Evolutionary conservation across 257 asterid genomes (phyloP).

Genomic region (Solanum ossicruentum): DNA sequence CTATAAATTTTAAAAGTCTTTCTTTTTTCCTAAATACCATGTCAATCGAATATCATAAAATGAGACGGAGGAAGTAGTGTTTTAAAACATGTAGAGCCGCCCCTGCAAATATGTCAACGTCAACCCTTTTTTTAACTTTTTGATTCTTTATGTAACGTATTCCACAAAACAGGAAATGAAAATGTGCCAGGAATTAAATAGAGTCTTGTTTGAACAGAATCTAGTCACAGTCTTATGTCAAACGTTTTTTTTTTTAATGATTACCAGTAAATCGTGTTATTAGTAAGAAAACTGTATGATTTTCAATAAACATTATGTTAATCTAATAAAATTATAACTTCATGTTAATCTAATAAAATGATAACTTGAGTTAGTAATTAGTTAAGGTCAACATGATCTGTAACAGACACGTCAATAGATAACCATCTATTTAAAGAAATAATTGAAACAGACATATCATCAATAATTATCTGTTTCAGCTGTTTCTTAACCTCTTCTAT

Average conservation of each 20-base stretch:
- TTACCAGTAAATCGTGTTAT: neutral
- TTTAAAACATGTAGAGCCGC: too few species aligned
- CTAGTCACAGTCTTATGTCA: neutral
- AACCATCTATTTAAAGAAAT: too few species aligned
- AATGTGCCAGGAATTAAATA: neutral
- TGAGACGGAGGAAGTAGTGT: rapidly evolving
- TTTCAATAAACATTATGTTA: neutral
- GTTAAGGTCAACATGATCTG: neutral
- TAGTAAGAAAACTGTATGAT: neutral
- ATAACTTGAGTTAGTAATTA: neutral
- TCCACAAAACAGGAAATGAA: neutral
- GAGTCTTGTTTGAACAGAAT: neutral
- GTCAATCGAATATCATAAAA: too few species aligned
- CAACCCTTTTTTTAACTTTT: neutral
- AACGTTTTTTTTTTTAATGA: neutral
- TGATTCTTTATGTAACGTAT: neutral
- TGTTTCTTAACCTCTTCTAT: too few species aligned
- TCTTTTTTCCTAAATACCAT: too few species aligned
- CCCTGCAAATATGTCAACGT: neutral
- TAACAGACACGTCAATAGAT: rapidly evolving
- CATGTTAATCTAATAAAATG: neutral
- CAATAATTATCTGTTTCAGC: too few species aligned
- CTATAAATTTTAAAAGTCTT: too few species aligned
- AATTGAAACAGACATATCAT: too few species aligned
- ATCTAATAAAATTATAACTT: neutral